Conservation (phyloP, 2,329 filamentous ascomycete species). For the Beauveria medogensis region DNA sequence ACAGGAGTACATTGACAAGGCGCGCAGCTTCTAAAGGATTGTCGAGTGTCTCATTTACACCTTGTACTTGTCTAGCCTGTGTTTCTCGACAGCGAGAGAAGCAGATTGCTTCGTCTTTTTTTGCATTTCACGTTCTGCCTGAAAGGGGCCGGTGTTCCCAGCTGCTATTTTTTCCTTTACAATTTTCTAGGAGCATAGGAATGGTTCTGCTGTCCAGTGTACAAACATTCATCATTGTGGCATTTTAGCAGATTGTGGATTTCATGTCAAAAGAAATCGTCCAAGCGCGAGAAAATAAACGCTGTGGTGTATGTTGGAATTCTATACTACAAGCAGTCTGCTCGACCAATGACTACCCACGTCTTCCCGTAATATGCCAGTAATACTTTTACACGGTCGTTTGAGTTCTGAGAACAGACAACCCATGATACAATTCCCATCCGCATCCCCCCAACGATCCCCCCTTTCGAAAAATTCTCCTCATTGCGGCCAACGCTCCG, state of each 20-base stretch:
- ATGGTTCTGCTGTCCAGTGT: neutral
- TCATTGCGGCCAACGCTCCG: neutral
- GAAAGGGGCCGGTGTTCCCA: neutral
- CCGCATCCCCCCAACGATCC: neutral
- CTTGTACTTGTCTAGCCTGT: neutral
- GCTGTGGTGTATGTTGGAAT: neutral
- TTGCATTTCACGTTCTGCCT: neutral
- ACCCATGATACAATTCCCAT: neutral
- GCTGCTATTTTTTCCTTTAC: neutral
- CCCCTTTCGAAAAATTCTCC: neutral
- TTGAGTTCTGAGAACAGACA: neutral
- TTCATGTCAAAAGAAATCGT: neutral
- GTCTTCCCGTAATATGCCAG: neutral
- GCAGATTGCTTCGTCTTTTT: neutral
- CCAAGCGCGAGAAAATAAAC: neutral
- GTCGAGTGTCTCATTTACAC: neutral
- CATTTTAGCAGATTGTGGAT: neutral
- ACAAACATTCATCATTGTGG: neutral
- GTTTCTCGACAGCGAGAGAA: neutral
- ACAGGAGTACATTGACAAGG: conserved; percentile 64
- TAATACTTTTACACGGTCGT: neutral
- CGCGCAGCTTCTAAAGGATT: conserved; percentile 35
- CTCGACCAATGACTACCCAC: neutral
- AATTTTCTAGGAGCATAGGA: neutral
- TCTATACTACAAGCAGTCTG: neutral